Percentiles rank a stretch among this genome's conserved stretches.
Evolutionary conservation across 208 protist species (phyloP).

Genomic region (Crithidia expoeki): DNA sequence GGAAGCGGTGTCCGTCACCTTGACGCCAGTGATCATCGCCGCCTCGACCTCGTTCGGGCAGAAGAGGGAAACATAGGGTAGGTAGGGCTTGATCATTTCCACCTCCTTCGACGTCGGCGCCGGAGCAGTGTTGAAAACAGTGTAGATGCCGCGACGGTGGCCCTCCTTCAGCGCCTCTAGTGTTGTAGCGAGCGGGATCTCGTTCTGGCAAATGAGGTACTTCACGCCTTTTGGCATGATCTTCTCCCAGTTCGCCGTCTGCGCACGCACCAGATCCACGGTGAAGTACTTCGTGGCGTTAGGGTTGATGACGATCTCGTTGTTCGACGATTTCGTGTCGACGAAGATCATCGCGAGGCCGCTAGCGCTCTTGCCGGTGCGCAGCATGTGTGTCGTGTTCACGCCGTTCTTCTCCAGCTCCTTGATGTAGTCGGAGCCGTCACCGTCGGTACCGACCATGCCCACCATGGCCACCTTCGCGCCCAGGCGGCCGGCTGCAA

Average conservation of each 20-base stretch:
- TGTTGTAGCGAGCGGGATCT: slow-evolving; percentile 88
- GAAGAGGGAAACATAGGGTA: slow-evolving; percentile 87
- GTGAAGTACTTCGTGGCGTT: slow-evolving; percentile 85
- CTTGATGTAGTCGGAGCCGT: slow-evolving; percentile 84
- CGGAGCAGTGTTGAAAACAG: slow-evolving; percentile 94
- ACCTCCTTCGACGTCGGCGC: slow-evolving; percentile 77
- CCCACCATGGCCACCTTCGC: slow-evolving; percentile 85
- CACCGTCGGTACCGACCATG: slow-evolving; percentile 88
- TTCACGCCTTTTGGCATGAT: slow-evolving; percentile 62
- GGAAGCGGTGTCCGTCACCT: slow-evolving; percentile 64
- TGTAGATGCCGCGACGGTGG: slow-evolving; percentile 81
- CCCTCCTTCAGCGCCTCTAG: slow-evolving; percentile 84
- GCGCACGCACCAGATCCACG: slow-evolving; percentile 48
- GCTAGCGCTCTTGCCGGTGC: slow-evolving; percentile 47
- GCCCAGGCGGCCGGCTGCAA: slow-evolving; percentile 83
- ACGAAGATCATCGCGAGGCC: slow-evolving; percentile 94
- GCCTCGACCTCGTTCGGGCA: slow-evolving; percentile 94
- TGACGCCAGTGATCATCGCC: slow-evolving; percentile 76
- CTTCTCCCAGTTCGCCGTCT: slow-evolving; percentile 59
- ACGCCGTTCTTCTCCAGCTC: slow-evolving; percentile 84
- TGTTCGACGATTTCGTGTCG: slow-evolving; percentile 83
- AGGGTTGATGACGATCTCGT: slow-evolving; percentile 93
- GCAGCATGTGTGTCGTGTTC: slow-evolving; percentile 70
- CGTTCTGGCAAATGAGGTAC: slow-evolving; percentile 92
- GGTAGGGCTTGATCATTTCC: slow-evolving; percentile 69